A percentile compares a stretch with the other conserved stretches of the same genome.
Conservation (phyloP, 2,329 filamentous ascomycete genomes). For the Penicillium olsonii region DNA sequence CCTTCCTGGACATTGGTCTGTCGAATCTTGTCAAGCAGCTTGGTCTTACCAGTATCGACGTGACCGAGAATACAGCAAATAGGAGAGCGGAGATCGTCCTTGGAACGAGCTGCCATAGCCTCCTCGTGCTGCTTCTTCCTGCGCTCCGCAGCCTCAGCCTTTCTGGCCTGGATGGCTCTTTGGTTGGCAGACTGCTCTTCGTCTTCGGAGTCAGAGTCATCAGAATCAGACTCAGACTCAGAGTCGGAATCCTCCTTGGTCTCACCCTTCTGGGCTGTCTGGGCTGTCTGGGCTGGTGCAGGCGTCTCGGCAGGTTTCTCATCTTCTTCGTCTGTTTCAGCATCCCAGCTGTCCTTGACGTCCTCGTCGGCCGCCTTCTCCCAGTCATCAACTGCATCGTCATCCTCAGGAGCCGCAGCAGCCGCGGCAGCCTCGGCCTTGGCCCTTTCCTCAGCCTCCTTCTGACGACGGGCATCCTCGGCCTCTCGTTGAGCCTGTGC, state of each 20-base stretch:
- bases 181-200: constrained; percentile 73
- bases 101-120: constrained; percentile 84
- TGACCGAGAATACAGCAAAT: constrained; percentile 99
- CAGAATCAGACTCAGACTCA: constrained; percentile 42
- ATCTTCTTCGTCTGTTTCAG: constrained; percentile 61
- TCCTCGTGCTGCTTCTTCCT: constrained; percentile 89
- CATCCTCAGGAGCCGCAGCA: constrained; percentile 53
- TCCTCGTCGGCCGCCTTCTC: constrained; percentile 76
- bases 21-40: constrained; percentile 95
- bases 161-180: constrained; percentile 72
- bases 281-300: constrained; percentile 25
- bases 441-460: constrained; percentile 74
- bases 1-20: constrained; percentile 99
- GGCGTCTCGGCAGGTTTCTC: constrained; percentile 50
- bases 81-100: constrained; percentile 91
- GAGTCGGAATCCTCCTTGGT: constrained; percentile 33
- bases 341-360: constrained; percentile 95
- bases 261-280: constrained; percentile 27
- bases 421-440: constrained; percentile 75
- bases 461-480: constrained; percentile 59
- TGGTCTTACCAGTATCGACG: constrained; percentile 99
- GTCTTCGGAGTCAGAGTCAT: constrained; percentile 53
- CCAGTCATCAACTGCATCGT: constrained; percentile 71
- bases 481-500: constrained; percentile 49
- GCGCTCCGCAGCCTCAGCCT: constrained; percentile 85